phyloP scores from a whole-genome alignment of 2,329 filamentous ascomycete genomes.

The Calonectria pseudoreteaudii region DNA sequence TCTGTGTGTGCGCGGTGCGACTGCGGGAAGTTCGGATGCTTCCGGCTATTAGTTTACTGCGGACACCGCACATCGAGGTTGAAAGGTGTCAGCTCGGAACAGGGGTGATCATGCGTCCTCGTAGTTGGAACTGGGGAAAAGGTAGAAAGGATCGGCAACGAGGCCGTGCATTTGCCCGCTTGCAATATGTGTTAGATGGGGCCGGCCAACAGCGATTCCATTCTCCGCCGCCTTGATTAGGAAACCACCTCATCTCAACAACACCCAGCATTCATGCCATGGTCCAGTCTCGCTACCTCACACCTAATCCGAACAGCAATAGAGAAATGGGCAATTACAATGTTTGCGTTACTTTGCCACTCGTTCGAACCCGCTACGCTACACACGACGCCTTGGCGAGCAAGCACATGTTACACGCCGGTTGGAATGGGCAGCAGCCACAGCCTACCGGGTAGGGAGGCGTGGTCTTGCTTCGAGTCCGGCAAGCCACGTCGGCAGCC shows the following conservation, averaged over 20 bases:
- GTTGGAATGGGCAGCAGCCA: not conserved
- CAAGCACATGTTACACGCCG: not conserved
- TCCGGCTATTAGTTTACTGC: not conserved
- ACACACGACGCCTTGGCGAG: not conserved
- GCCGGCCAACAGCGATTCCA: not conserved
- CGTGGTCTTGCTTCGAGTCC: not conserved
- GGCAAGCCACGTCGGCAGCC: not conserved
- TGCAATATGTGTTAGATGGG: not conserved
- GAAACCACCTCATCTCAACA: not conserved
- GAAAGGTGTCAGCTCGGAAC: not conserved
- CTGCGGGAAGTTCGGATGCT: slow-evolving; percentile 3
- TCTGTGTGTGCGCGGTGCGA: not conserved
- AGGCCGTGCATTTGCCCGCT: not conserved
- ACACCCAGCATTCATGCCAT: not conserved
- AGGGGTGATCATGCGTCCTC: not conserved
- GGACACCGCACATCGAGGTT: not conserved
- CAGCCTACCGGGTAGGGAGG: not conserved
- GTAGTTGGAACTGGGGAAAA: not conserved
- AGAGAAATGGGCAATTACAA: not conserved
- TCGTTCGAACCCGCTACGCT: not conserved
- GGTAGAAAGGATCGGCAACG: not conserved
- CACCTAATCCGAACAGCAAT: not conserved
- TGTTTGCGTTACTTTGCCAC: not conserved
- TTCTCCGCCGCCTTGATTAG: not conserved
- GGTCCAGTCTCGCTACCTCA: not conserved